Conservation (phyloP, 164 flowering plant species). For the Aristolochia californica region DNA sequence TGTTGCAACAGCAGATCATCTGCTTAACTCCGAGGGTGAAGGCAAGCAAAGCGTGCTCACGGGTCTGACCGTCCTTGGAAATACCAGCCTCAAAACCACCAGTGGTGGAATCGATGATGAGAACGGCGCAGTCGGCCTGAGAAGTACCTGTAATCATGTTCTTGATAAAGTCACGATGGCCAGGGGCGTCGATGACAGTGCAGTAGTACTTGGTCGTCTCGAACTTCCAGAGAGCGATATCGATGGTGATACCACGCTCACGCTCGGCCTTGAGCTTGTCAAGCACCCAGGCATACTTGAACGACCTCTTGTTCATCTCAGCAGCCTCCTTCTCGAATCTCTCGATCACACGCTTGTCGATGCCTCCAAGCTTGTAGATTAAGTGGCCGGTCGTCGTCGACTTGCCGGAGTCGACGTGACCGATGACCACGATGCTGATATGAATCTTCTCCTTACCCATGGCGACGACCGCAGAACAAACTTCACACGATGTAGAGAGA, state of each 20-base stretch:
- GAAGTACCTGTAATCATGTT: conserved; percentile 87
- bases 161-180: conserved; percentile 81
- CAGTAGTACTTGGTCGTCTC: conserved; percentile 85
- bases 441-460: conserved; percentile 59
- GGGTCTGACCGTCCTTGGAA: conserved; percentile 85
- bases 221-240: conserved; percentile 76
- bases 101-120: conserved; percentile 72
- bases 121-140: conserved; percentile 76
- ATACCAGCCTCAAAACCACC: conserved; percentile 90
- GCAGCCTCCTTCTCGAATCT: conserved; percentile 88
- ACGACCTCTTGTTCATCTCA: conserved; percentile 85
- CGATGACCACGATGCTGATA: conserved; percentile 59
- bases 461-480: not conserved
- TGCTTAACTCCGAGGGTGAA: conserved; percentile 77
- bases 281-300: conserved; percentile 80
- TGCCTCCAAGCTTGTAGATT: conserved; percentile 84
- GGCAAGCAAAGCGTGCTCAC: conserved; percentile 76
- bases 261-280: conserved; percentile 89
- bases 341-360: conserved; percentile 88
- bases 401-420: conserved; percentile 69
- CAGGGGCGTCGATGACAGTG: conserved; percentile 84
- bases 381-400: conserved; percentile 69
- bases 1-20: conserved; percentile 81
- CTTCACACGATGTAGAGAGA: no score
- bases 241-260: conserved; percentile 81